Percentiles rank a stretch among this genome's conserved stretches.
Conservation (phyloP, 2,329 filamentous ascomycete genomes). For the Byssothecium circinans region DNA sequence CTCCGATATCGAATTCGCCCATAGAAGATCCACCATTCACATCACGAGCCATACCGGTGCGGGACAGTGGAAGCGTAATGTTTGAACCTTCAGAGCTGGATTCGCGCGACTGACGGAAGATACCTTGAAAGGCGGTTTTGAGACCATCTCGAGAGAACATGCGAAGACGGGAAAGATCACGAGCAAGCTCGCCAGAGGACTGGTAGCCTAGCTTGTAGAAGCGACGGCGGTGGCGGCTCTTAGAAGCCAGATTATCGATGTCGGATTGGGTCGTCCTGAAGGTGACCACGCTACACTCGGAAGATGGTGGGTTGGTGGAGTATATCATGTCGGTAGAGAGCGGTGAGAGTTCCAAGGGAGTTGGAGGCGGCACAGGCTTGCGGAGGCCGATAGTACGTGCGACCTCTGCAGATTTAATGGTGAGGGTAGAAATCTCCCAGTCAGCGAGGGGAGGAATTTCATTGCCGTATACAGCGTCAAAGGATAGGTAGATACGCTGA, state of each 20-base stretch:
- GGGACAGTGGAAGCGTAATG: constrained; percentile 34
- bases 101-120: constrained; percentile 32
- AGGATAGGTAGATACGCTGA: constrained; percentile 51
- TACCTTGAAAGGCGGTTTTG: constrained; percentile 29
- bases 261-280: constrained; percentile 39
- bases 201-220: constrained; percentile 36
- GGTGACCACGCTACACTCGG: constrained; percentile 27
- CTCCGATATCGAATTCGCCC: constrained; percentile 31
- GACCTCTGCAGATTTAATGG: constrained; percentile 38
- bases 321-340: constrained; percentile 5
- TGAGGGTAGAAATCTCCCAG: constrained; percentile 36
- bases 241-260: constrained; percentile 23
- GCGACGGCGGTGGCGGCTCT: constrained; percentile 24
- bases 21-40: constrained; percentile 8
- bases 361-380: constrained; percentile 8
- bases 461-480: constrained; percentile 48
- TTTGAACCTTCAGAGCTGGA: constrained; percentile 37
- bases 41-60: constrained; percentile 28
- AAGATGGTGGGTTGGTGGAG: constrained; percentile 17
- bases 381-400: constrained; percentile 39
- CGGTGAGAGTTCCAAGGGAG: background rate
- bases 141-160: constrained; percentile 28
- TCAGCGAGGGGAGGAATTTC: constrained; percentile 37
- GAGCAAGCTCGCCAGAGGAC: constrained; percentile 22
- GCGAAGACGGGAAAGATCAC: constrained; percentile 18